Conservation (phyloP, 2,329 filamentous ascomycete species). For the Akanthomyces dipterigenus region DNA sequence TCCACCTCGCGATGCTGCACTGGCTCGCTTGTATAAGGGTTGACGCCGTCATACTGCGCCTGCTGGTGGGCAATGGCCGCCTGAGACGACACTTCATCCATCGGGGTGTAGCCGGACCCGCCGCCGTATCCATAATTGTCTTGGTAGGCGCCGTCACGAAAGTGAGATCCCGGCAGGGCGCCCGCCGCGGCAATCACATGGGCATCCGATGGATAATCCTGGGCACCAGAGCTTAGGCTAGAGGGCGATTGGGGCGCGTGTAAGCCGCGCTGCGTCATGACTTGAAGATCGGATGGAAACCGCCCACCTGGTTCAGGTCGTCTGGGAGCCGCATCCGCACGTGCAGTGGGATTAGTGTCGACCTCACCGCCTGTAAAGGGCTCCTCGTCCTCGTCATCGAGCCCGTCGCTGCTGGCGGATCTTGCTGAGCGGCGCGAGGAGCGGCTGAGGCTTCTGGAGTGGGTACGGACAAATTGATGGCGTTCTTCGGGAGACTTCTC, state of each 20-base stretch:
- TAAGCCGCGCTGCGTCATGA: constrained; percentile 72
- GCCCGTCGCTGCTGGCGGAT: constrained; percentile 66
- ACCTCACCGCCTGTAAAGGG: constrained; percentile 48
- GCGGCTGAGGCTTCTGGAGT: constrained; percentile 71
- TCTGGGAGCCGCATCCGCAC: constrained; percentile 46
- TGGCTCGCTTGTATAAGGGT: constrained; percentile 48
- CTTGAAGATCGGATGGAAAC: constrained; percentile 89
- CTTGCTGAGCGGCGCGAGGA: constrained; percentile 55
- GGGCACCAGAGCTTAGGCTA: constrained; percentile 67
- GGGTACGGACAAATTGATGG: constrained; percentile 76
- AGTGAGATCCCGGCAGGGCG: constrained; percentile 39
- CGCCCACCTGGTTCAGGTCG: constrained; percentile 88
- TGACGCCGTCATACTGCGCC: constrained; percentile 48
- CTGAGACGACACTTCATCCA: constrained; percentile 43
- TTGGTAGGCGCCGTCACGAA: constrained; percentile 22
- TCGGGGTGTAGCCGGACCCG: constrained; percentile 33
- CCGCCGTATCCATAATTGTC: constrained; percentile 37
- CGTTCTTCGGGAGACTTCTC: constrained; percentile 85
- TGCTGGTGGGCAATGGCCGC: constrained; percentile 44
- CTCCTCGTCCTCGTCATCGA: constrained; percentile 65
- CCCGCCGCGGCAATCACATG: constrained; percentile 54
- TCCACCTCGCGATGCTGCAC: constrained; percentile 17
- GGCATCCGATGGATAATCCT: constrained; percentile 40
- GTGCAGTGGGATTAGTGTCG: constrained; percentile 39
- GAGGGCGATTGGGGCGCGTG: constrained; percentile 72